These are phyloP conservation scores for Zopfochytrium polystomum DNA, from an alignment of 371 early-diverging fungal species.

Conservation along the genomic window DNA sequence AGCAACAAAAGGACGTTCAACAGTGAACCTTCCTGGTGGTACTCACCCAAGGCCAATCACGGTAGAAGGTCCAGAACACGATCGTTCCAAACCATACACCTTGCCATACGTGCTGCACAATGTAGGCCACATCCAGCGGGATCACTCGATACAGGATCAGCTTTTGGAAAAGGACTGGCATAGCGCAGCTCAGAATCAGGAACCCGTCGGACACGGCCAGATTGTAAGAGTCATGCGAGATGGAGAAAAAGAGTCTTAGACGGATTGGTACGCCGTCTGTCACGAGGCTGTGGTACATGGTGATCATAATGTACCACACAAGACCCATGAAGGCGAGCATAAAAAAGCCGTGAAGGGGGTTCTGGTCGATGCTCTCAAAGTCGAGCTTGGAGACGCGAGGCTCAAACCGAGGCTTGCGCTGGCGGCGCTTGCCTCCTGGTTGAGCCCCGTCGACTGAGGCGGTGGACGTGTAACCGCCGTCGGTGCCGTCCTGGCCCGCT, in stretches of 20 bases:
- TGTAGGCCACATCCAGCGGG: slow-evolving; percentile 52
- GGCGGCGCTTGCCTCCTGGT: not conserved
- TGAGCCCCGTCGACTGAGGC: not conserved
- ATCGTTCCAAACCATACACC: slow-evolving; percentile 44
- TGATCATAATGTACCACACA: slow-evolving; percentile 71
- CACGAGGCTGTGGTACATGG: slow-evolving; percentile 65
- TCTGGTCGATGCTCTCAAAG: slow-evolving; percentile 49
- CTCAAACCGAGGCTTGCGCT: slow-evolving; percentile 31
- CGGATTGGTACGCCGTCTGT: slow-evolving; percentile 66
- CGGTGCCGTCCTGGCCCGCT: not conserved
- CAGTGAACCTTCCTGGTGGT: too few relatives aligned
- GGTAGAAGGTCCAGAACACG: slow-evolving; percentile 37
- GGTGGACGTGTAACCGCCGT: slow-evolving; percentile 1
- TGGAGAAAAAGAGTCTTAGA: slow-evolving; percentile 25
- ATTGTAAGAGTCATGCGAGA: slow-evolving; percentile 30
- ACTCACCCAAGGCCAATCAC: slow-evolving; percentile 83
- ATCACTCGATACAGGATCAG: slow-evolving; percentile 55
- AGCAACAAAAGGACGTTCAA: not conserved
- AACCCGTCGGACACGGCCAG: slow-evolving; percentile 34
- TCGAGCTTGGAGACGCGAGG: slow-evolving; percentile 54
- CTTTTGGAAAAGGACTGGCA: slow-evolving; percentile 64
- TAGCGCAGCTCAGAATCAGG: slow-evolving; percentile 43
- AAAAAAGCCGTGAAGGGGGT: slow-evolving; percentile 76
- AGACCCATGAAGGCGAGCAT: slow-evolving; percentile 89
- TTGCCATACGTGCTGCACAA: slow-evolving; percentile 72